Evolutionary conservation across 2,329 filamentous ascomycete genomes (phyloP).

Genomic region (Microsporum ferrugineum): DNA sequence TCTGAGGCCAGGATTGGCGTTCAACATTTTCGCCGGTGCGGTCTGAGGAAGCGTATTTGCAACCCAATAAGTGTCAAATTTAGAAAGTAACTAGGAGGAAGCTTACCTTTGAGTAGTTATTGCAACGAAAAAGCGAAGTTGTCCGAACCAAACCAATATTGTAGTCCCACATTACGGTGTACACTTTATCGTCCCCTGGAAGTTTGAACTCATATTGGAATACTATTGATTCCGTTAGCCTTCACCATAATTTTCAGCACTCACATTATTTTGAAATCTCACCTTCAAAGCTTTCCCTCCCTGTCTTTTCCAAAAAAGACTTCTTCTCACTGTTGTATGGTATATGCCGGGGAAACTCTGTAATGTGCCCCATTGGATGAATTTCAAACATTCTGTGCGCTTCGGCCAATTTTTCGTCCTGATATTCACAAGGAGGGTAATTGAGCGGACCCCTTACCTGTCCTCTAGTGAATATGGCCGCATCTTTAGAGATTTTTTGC

Average conservation of each 20-base stretch:
- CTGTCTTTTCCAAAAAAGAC: constrained; percentile 73
- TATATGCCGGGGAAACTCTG: constrained; percentile 59
- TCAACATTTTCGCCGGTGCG: constrained; percentile 71
- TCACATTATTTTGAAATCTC: not conserved
- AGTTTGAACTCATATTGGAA: constrained; percentile 74
- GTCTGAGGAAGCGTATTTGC: constrained; percentile 46
- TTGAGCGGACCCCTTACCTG: constrained; percentile 56
- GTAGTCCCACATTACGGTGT: constrained; percentile 92
- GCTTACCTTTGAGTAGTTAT: constrained; percentile 71
- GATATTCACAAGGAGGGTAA: constrained; percentile 61
- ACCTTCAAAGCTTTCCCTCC: constrained; percentile 50
- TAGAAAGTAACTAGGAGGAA: not conserved
- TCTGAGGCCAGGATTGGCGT: constrained; percentile 65
- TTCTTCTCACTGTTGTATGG: constrained; percentile 95
- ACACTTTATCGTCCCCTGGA: constrained; percentile 54
- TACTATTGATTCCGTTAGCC: constrained; percentile 39
- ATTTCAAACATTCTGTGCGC: constrained; percentile 56
- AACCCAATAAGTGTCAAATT: not conserved
- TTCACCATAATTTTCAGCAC: not conserved
- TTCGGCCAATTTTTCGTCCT: constrained; percentile 45
- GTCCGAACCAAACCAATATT: constrained; percentile 87
- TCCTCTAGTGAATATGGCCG: constrained; percentile 50
- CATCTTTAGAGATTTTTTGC: constrained; percentile 55
- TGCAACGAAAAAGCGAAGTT: constrained; percentile 88
- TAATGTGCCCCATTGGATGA: constrained; percentile 50